phyloP scores from a whole-genome alignment of 352 stramenopile genomes.

The Thraustochytrium sp. region DNA sequence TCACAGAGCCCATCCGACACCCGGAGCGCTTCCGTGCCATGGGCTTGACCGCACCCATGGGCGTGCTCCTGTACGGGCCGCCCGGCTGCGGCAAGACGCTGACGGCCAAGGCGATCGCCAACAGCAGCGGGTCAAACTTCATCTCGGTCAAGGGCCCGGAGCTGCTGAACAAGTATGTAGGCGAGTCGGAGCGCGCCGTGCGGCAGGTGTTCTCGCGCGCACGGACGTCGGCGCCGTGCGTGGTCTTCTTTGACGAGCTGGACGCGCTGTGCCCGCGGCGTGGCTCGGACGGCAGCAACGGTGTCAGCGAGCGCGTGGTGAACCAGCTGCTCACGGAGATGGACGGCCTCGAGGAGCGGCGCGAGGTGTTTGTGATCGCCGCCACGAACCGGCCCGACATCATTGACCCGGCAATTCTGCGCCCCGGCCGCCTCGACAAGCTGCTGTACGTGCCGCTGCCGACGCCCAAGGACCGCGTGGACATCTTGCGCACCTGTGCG shows the following conservation, averaged over 20 bases:
- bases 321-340: conserved; percentile 99
- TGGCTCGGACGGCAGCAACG: conserved; percentile 55
- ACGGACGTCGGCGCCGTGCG: conserved; percentile 91
- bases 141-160: conserved; percentile 97
- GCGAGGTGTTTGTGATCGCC: conserved; percentile 92
- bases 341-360: conserved; percentile 91
- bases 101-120: conserved; percentile 94
- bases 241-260: conserved; percentile 99
- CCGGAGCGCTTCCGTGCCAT: conserved; percentile 86
- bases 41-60: conserved; percentile 90
- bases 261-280: conserved; percentile 91
- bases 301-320: conserved; percentile 69
- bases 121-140: conserved; percentile 97
- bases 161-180: conserved; percentile 98
- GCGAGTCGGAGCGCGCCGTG: conserved; percentile 90
- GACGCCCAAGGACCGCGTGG: conserved; percentile 63
- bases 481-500: conserved; percentile 85
- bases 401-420: conserved; percentile 98
- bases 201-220: conserved; percentile 92
- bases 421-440: conserved; percentile 95
- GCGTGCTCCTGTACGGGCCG: conserved; percentile 94
- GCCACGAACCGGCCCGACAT: conserved; percentile 93
- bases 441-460: conserved; percentile 96
- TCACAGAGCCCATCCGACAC: conserved; percentile 94
- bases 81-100: conserved; percentile 98